Base-by-base conservation (phyloP, 108 stramenopile species). In the Nannochloropsis oceanica region DNA sequence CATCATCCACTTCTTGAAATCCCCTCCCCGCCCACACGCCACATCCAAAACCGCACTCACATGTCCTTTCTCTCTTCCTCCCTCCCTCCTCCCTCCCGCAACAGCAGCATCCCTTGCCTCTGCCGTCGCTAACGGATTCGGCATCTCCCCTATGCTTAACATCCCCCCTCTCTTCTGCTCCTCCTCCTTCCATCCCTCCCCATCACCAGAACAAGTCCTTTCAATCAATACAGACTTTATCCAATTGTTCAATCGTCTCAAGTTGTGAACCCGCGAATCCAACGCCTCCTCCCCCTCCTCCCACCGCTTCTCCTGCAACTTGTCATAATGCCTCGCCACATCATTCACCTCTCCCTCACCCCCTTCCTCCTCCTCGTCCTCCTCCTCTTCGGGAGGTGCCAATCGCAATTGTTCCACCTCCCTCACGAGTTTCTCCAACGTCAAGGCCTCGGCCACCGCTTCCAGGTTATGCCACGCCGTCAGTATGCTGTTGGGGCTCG, bases 21-120 rank as follows among this genome's bases (percentile, higher is more conserved):
- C 86, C 26, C 86, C 86, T 12, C 86, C 86, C 11, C 86, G 83
- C 11, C 86, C 86, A 25, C 86, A 86, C 26, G 82, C 86, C 34
- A 86, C n/a, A 27, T 86, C 86, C 5, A 86, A 42, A 9, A 86
- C 34, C 25, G 26, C 79, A 10, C n/a, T 12, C 79, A 18, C 42
- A 1, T 5, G 34, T 34, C 34, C 34, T 11, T 12, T 27, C 25
- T 18, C 82, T 10, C 27, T 24, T 8, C 82, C 22, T 83, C 10
- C 42, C 27, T 9, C n/a, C 26, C 83, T 13, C n/a, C 59, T 18
- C 22, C 2, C 59, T 1, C 59, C 59, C 2, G 18, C 59, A 8
- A n/a, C 59, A 0, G 59, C 59, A n/a, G 59, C 59, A n/a, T 73
- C n/a, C n/a, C 59, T 18, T 18, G 18, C 59, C 59, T 73, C 59